Conservation (phyloP, 2,329 filamentous ascomycete genomes). For the Xylaria sp. region DNA sequence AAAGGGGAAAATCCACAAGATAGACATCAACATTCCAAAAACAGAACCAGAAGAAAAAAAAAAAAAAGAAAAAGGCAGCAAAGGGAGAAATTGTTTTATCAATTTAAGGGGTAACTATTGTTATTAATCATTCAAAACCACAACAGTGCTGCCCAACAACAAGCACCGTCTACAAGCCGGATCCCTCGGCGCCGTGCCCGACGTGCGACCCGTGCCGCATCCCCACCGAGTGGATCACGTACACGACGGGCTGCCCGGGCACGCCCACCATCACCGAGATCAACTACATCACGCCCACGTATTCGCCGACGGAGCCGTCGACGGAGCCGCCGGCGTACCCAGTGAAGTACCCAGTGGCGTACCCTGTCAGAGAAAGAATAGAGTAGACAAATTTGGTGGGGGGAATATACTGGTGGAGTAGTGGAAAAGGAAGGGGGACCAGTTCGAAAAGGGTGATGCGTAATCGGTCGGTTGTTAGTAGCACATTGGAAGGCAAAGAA, state of each 20-base stretch:
- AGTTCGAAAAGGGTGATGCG: neutral
- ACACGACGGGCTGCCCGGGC: slow-evolving; percentile 46
- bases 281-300: slow-evolving; percentile 41
- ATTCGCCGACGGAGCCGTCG: too few relatives aligned
- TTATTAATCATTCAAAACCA: too few relatives aligned
- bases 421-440: neutral
- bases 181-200: slow-evolving; percentile 38
- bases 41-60: too few relatives aligned
- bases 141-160: slow-evolving; percentile 53
- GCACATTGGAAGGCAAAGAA: neutral
- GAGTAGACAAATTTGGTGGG: neutral
- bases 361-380: neutral
- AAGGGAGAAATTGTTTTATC: accelerated
- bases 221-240: slow-evolving; percentile 46
- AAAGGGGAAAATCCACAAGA: too few relatives aligned
- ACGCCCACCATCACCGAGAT: slow-evolving; percentile 40
- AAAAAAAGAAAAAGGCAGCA: too few relatives aligned
- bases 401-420: too few relatives aligned
- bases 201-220: slow-evolving; percentile 46
- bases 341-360: too few relatives aligned
- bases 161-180: slow-evolving; percentile 42
- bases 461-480: neutral
- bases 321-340: slow-evolving; percentile 39
- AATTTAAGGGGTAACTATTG: too few relatives aligned
- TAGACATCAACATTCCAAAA: too few relatives aligned